phyloP scores from a whole-genome alignment of 495 filamentous ascomycete genomes.

The Xylaria palmicola region DNA sequence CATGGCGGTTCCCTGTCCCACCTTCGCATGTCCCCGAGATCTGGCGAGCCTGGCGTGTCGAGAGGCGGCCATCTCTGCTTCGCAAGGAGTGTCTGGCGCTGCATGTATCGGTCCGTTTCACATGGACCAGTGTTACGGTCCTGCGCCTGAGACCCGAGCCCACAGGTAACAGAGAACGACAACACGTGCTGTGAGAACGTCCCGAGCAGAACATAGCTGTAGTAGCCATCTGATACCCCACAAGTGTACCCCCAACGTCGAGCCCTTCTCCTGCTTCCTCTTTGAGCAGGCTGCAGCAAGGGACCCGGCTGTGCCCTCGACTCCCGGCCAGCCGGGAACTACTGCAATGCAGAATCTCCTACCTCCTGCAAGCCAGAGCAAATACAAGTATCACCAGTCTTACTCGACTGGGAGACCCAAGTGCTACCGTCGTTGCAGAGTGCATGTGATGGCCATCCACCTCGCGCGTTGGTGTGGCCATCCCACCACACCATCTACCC shows the following conservation, averaged over 20 bases:
- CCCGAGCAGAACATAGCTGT: background rate
- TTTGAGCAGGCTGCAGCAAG: slow-evolving; percentile 8
- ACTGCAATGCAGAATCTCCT: slow-evolving; percentile 18
- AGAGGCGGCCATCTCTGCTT: background rate
- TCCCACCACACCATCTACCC: slow-evolving; percentile 11
- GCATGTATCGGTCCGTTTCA: background rate
- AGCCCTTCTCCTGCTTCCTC: slow-evolving; percentile 7
- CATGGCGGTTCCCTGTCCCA: background rate
- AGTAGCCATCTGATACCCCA: slow-evolving; percentile 2
- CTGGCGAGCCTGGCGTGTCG: background rate
- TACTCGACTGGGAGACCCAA: slow-evolving; percentile 1
- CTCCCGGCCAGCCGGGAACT: slow-evolving; percentile 16
- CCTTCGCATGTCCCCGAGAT: background rate
- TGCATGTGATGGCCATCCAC: background rate
- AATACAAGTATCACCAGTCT: slow-evolving; percentile 10
- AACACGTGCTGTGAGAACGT: slow-evolving; percentile 11
- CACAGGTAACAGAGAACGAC: background rate
- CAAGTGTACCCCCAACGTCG: background rate
- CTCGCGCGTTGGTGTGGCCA: slow-evolving; percentile 3
- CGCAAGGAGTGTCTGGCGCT: background rate
- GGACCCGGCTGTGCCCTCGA: slow-evolving; percentile 8
- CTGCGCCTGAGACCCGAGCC: background rate
- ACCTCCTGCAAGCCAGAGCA: slow-evolving; percentile 7
- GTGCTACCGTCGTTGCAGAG: slow-evolving; percentile 10
- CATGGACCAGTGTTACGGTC: background rate